These are phyloP conservation scores for Dentipellis fragilis DNA, from an alignment of 768 basidiomycete genomes.

Conservation along the genomic window DNA sequence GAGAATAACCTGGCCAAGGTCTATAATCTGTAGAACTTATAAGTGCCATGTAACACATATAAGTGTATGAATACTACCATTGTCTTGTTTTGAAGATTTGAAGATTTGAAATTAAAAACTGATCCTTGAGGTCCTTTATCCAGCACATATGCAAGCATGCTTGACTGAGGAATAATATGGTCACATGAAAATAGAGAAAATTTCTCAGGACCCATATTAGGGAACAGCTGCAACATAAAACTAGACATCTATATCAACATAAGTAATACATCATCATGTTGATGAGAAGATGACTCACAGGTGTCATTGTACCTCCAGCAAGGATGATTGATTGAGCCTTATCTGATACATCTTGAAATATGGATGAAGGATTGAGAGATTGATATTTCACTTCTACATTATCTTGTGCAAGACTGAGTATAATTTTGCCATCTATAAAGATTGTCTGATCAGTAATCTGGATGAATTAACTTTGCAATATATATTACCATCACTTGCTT, in stretches of 20 bases:
- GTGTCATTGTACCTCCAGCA: slow-evolving; percentile 97
- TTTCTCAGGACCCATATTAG: slow-evolving; percentile 45
- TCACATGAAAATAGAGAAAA: slow-evolving; percentile 83
- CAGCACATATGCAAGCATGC: slow-evolving; percentile 68
- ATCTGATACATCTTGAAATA: slow-evolving; percentile 78
- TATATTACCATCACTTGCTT: background rate
- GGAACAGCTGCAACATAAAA: slow-evolving; percentile 72
- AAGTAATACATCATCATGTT: background rate
- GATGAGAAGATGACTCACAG: slow-evolving; percentile 41
- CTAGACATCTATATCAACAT: slow-evolving; percentile 62
- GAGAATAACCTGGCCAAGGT: slow-evolving; percentile 76
- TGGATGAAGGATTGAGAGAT: slow-evolving; percentile 81
- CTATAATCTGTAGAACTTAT: slow-evolving; percentile 21
- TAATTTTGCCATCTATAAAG: slow-evolving; percentile 64
- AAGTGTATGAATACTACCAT: slow-evolving; percentile 30
- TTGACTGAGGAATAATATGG: slow-evolving; percentile 79
- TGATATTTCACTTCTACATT: slow-evolving; percentile 74
- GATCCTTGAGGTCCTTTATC: slow-evolving; percentile 65
- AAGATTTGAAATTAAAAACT: slow-evolving; percentile 74
- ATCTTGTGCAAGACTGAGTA: slow-evolving; percentile 25
- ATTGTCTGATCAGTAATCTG: background rate
- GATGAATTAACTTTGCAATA: background rate
- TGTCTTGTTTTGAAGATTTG: slow-evolving; percentile 49
- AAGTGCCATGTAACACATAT: background rate
- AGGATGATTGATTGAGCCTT: slow-evolving; percentile 77